Conservation (phyloP, 192 early-diverging fungal genomes). For the Coemansia sp. region DNA sequence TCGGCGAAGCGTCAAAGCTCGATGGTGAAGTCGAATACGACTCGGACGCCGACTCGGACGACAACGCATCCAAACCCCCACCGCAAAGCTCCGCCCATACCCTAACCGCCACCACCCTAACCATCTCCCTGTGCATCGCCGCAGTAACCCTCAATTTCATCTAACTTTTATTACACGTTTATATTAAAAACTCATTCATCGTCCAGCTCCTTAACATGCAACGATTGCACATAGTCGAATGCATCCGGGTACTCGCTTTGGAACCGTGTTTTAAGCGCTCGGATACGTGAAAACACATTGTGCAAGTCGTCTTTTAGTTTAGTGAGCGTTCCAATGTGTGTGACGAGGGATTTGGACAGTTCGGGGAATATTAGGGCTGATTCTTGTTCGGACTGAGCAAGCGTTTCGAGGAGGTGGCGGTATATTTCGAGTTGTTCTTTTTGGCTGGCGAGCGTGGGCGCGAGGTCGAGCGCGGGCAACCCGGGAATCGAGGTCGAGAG, state of each 20-base stretch:
- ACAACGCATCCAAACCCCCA: conserved; percentile 1
- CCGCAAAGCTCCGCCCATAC: background rate
- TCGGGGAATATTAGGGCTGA: conserved; percentile 36
- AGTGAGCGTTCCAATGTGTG: conserved; percentile 24
- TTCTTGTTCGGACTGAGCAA: conserved; percentile 35
- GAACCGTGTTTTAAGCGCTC: conserved; percentile 37
- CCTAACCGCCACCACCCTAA: background rate
- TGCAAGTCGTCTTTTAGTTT: conserved; percentile 46
- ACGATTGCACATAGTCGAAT: conserved; percentile 46
- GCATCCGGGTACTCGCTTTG: conserved; percentile 30
- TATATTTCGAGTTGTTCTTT: conserved; percentile 37
- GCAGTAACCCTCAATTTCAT: background rate
- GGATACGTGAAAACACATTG: conserved; percentile 38
- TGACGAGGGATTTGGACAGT: conserved; percentile 28
- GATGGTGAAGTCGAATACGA: conserved; percentile 20
- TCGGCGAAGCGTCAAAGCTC: conserved; percentile 1
- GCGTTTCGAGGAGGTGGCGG: conserved; percentile 25
- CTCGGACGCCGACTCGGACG: conserved; percentile 27
- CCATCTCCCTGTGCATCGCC: conserved; percentile 3
- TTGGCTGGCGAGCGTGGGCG: conserved; percentile 23
- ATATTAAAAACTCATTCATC: conserved; percentile 14
- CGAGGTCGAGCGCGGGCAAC: conserved; percentile 25
- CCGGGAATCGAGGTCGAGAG: conserved; percentile 29
- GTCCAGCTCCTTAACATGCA: conserved; percentile 45
- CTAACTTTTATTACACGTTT: background rate